These are phyloP conservation scores for Amphibolis antarctica DNA, from an alignment of 106 monocot genomes.

Conservation along the genomic window DNA sequence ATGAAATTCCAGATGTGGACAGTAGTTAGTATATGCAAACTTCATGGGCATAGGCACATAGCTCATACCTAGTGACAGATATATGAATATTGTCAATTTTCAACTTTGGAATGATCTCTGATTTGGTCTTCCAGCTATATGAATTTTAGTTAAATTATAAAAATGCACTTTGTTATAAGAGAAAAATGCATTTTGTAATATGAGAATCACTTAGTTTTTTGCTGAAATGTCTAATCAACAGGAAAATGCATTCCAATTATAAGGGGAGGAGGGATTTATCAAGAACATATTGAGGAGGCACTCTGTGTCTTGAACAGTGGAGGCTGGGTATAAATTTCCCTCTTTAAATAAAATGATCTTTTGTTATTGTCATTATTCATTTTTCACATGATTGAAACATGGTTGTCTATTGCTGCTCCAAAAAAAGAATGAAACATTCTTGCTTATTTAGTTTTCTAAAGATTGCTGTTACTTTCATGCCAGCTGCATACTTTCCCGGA, in stretches of 20 bases:
- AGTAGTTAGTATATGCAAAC: too few relatives aligned
- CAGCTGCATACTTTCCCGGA: slow-evolving; percentile 98
- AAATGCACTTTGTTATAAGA: too few relatives aligned
- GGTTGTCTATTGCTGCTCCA: too few relatives aligned
- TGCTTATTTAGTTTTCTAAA: slow-evolving; percentile 1
- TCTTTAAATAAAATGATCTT: neutral
- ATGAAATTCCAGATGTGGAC: too few relatives aligned
- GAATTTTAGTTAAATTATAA: too few relatives aligned
- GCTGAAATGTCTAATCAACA: slow-evolving; percentile 24
- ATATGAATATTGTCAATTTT: too few relatives aligned
- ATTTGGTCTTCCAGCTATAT: too few relatives aligned
- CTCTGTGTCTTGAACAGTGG: slow-evolving; percentile 61
- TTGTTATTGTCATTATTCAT: neutral
- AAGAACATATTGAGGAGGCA: slow-evolving; percentile 84
- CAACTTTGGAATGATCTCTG: too few relatives aligned
- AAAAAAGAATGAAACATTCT: too few relatives aligned
- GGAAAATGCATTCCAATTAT: slow-evolving; percentile 96
- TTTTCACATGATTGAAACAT: neutral
- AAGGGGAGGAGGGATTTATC: slow-evolving; percentile 93
- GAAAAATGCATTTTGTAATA: too few relatives aligned
- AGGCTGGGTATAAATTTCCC: slow-evolving; percentile 64
- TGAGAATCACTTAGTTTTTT: slow-evolving; percentile 1
- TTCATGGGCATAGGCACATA: too few relatives aligned
- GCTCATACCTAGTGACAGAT: too few relatives aligned
- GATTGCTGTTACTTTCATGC: slow-evolving; percentile 2